Evolutionary conservation across 257 asterid species (phyloP).

Genomic region (Nicotiana tabacum): DNA sequence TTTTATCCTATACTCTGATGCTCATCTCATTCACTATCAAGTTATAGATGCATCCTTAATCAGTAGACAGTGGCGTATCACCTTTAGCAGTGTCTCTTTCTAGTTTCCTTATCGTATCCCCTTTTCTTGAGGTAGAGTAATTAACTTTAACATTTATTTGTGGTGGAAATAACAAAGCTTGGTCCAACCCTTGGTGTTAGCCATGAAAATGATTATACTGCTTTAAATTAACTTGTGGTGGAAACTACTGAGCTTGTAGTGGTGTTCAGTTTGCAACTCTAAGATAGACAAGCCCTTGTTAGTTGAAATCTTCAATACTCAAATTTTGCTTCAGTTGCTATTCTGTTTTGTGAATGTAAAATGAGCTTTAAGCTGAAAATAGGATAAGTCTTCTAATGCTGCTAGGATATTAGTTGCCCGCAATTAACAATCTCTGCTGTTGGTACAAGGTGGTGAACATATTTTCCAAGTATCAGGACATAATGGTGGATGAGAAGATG

Average conservation of each 20-base stretch:
- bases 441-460: slow-evolving; percentile 40
- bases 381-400: neutral
- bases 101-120: neutral
- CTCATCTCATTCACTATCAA: neutral
- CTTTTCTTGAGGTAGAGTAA: neutral
- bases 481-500: slow-evolving; percentile 50
- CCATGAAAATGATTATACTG: neutral
- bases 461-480: slow-evolving; percentile 47
- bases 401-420: neutral
- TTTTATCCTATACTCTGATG: neutral
- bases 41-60: neutral
- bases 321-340: too few species aligned
- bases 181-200: neutral
- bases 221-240: neutral
- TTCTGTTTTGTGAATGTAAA: too few species aligned
- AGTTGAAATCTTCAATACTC: neutral
- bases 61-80: neutral
- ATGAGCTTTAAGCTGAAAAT: neutral
- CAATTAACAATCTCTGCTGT: neutral
- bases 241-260: neutral
- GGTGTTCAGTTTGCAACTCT: neutral
- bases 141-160: neutral
- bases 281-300: neutral
- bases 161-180: neutral
- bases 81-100: neutral